phyloP scores from a whole-genome alignment of 192 early-diverging fungal species.

The Chytriomyces hyalinus region DNA sequence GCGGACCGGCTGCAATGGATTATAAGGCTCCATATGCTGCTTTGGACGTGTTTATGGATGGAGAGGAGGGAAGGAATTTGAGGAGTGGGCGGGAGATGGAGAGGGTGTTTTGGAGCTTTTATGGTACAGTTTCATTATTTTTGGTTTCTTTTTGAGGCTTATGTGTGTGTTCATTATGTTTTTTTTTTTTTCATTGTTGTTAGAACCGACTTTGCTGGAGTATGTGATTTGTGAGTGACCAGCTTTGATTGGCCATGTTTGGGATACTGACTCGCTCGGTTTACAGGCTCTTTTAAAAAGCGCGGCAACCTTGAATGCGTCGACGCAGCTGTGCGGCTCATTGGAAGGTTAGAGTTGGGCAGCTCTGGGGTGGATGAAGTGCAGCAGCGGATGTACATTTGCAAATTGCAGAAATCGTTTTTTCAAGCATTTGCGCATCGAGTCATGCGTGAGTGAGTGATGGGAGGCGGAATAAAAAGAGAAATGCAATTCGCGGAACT shows the following conservation, averaged over 20 bases:
- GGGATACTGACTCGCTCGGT: not conserved
- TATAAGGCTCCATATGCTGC: constrained; percentile 1
- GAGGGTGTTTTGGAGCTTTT: not conserved
- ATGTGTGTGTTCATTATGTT: not conserved
- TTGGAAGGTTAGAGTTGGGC: constrained; percentile 9
- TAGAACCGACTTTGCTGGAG: constrained; percentile 19
- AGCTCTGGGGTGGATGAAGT: not conserved
- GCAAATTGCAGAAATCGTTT: not conserved
- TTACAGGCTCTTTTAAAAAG: constrained; percentile 10
- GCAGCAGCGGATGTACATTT: not conserved
- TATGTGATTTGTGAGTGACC: constrained; percentile 18
- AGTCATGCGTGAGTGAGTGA: too few relatives aligned
- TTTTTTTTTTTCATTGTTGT: not conserved
- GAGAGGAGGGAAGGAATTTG: not conserved
- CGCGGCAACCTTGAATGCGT: not conserved
- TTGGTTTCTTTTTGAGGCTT: constrained; percentile 3
- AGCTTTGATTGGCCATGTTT: not conserved
- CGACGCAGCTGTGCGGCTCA: constrained; percentile 19
- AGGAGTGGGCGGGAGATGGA: not conserved
- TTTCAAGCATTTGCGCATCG: not conserved
- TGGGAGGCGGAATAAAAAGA: too few relatives aligned
- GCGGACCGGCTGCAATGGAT: not conserved
- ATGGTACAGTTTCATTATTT: constrained; percentile 7
- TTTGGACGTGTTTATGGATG: constrained; percentile 11
- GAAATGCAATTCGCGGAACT: too few relatives aligned